A percentile compares a stretch with the other conserved stretches of the same genome.
Conservation (phyloP, 1,284 basidiomycete species). For the Papiliotrema fonsecae region DNA sequence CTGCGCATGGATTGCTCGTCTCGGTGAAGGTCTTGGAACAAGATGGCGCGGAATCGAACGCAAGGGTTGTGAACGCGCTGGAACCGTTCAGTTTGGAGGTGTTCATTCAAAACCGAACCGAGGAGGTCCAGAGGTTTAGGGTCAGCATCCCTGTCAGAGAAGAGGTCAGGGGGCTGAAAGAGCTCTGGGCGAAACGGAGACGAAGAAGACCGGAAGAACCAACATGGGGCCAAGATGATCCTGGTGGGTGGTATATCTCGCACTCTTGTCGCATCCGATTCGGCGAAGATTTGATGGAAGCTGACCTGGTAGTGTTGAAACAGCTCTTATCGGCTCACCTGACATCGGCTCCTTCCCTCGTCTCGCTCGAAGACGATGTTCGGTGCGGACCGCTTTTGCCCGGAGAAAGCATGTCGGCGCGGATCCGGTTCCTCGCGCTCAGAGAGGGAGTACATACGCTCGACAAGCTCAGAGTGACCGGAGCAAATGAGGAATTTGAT, state of each 20-base stretch:
- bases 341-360: conserved; percentile 53
- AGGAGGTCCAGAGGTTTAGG: conserved; percentile 70
- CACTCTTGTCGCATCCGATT: not conserved
- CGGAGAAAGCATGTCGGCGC: conserved; percentile 75
- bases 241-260: conserved; percentile 11
- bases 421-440: conserved; percentile 77
- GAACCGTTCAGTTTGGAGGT: conserved; percentile 77
- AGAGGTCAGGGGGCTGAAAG: conserved; percentile 34
- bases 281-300: not conserved
- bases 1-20: conserved; percentile 57
- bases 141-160: conserved; percentile 61
- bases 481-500: conserved; percentile 68
- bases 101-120: conserved; percentile 81
- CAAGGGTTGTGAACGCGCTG: conserved; percentile 56
- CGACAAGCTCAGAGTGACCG: conserved; percentile 65
- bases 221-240: conserved; percentile 24
- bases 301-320: conserved; percentile 40
- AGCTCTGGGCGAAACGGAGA: conserved; percentile 19
- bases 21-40: conserved; percentile 62
- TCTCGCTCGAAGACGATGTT: conserved; percentile 74
- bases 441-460: conserved; percentile 73
- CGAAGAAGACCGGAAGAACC: conserved; percentile 14
- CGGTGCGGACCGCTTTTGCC: conserved; percentile 75
- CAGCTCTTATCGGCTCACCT: conserved; percentile 22
- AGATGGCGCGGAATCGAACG: not conserved